Conservation (phyloP, 2,329 filamentous ascomycete genomes). For the Penicillium sp. region DNA sequence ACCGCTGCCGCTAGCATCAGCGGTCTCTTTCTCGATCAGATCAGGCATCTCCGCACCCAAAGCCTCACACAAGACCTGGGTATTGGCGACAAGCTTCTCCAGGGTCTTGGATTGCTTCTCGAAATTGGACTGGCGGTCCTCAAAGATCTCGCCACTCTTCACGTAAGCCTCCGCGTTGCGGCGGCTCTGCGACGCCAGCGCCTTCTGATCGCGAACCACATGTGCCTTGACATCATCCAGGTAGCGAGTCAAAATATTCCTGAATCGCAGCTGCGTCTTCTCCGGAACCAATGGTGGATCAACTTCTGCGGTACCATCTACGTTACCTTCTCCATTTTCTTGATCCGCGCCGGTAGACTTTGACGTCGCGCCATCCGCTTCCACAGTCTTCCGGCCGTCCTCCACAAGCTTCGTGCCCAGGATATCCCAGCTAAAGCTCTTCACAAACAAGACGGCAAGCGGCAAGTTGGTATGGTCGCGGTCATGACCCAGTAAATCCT, state of each 20-base stretch:
- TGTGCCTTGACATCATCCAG: constrained; percentile 92
- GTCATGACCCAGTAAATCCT: constrained; percentile 92
- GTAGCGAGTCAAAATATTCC: constrained; percentile 80
- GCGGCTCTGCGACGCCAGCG: constrained; percentile 79
- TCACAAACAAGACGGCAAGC: constrained; percentile 91
- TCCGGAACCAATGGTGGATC: constrained; percentile 74
- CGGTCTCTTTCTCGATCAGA: constrained; percentile 77
- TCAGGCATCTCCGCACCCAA: constrained; percentile 93
- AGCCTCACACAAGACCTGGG: constrained; percentile 85
- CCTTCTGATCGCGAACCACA: constrained; percentile 87
- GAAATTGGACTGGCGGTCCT: constrained; percentile 93
- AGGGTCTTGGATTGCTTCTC: constrained; percentile 92
- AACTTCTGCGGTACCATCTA: constrained; percentile 49
- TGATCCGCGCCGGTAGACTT: constrained; percentile 49
- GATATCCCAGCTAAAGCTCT: constrained; percentile 94
- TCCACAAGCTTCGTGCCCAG: constrained; percentile 73
- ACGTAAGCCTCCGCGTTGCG: constrained; percentile 98
- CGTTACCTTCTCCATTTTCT: constrained; percentile 48
- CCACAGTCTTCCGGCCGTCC: constrained; percentile 80
- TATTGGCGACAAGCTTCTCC: constrained; percentile 85
- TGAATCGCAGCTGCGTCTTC: constrained; percentile 83
- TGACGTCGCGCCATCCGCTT: constrained; percentile 73
- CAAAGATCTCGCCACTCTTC: constrained; percentile 96
- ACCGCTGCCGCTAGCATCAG: constrained; percentile 65
- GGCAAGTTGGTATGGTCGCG: constrained; percentile 89